phyloP scores from a whole-genome alignment of 23 red algal species.

The Cyanidiococcus yangmingshanensis region DNA sequence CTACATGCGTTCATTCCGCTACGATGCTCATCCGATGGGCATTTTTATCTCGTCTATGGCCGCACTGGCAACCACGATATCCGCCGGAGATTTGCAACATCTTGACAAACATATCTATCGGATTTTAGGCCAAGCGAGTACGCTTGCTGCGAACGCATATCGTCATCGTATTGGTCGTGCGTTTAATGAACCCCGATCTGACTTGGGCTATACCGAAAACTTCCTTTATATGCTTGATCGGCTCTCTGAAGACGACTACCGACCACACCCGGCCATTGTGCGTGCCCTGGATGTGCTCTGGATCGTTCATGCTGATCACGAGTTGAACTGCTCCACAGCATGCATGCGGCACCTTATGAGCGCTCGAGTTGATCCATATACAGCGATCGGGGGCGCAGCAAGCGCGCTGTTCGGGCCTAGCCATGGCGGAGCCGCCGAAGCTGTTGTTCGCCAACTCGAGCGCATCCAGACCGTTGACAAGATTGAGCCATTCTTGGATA shows the following conservation, averaged over 20 bases:
- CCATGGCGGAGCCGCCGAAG: constrained; percentile 90
- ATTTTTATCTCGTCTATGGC: constrained; percentile 64
- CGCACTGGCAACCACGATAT: constrained; percentile 35
- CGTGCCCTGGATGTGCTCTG: constrained; percentile 60
- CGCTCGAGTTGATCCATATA: constrained; percentile 67
- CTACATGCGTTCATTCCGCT: constrained; percentile 39
- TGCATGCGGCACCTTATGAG: constrained; percentile 61
- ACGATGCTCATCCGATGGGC: constrained; percentile 70
- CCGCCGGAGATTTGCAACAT: constrained; percentile 48
- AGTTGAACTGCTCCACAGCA: constrained; percentile 94
- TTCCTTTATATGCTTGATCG: constrained; percentile 57
- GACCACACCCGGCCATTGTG: constrained; percentile 6
- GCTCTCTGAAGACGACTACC: constrained; percentile 16
- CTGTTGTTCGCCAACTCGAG: constrained; percentile 64
- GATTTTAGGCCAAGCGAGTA: constrained; percentile 29
- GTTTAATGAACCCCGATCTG: constrained; percentile 24
- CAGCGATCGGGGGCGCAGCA: constrained; percentile 44
- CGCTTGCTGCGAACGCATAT: constrained; percentile 27
- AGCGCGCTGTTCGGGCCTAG: constrained; percentile 80
- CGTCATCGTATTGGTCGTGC: constrained; percentile 38
- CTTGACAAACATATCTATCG: constrained; percentile 29
- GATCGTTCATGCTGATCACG: constrained; percentile 91
- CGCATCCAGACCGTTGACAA: constrained; percentile 36
- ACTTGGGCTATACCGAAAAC: constrained; percentile 34
- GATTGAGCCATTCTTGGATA: constrained; percentile 52